Conservation (phyloP, 2,329 filamentous ascomycete species). For the Ophiostoma australiae region DNA sequence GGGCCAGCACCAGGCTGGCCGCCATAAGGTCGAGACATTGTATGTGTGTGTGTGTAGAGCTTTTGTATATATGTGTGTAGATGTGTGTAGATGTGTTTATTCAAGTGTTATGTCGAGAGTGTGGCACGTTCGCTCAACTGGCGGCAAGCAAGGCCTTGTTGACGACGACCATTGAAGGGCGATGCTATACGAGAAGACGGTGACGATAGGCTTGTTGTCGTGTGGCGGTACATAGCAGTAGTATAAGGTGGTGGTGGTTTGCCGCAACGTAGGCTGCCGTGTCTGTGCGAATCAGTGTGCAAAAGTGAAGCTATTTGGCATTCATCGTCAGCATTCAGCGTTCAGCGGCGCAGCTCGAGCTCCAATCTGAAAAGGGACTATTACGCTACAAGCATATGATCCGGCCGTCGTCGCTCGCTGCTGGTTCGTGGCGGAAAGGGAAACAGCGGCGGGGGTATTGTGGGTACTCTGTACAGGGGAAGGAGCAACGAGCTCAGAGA, state of each 20-base stretch:
- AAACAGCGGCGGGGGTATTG: slow-evolving; percentile 3
- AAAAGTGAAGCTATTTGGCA: neutral
- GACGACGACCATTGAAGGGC: slow-evolving; percentile 19
- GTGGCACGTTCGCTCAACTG: slow-evolving; percentile 15
- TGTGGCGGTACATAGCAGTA: neutral
- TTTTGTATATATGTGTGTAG: neutral
- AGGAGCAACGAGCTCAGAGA: neutral
- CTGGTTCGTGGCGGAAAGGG: neutral
- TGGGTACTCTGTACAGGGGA: neutral
- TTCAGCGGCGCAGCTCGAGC: neutral
- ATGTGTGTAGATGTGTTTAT: neutral
- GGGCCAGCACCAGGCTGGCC: slow-evolving; percentile 35
- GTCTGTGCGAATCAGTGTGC: neutral
- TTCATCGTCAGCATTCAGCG: neutral
- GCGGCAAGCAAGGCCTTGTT: slow-evolving; percentile 21
- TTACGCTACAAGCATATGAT: neutral
- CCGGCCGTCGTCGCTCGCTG: neutral
- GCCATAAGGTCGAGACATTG: slow-evolving; percentile 19
- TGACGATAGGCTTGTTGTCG: neutral
- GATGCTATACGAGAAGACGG: slow-evolving; percentile 7
- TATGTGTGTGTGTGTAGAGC: neutral
- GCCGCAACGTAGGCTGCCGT: neutral
- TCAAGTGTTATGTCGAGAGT: neutral
- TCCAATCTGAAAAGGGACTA: neutral
- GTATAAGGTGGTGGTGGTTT: neutral